Evolutionary conservation across 805 yeast genomes (phyloP).

Genomic region (Schizosaccharomyces lindneri): DNA sequence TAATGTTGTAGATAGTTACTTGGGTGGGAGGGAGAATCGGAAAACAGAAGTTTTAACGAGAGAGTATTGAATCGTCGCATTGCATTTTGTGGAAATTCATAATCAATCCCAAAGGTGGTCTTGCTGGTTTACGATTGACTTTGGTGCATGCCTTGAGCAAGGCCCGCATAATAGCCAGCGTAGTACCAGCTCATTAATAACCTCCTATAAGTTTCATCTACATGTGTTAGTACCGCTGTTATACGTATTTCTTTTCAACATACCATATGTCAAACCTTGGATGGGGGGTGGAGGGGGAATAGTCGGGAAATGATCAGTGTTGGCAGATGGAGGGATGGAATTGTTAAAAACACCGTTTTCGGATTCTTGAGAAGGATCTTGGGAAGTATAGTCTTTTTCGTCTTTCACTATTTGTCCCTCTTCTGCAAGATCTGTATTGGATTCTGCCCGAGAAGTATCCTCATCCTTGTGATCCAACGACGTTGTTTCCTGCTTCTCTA

Average conservation of each 20-base stretch:
- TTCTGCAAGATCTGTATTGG: not conserved
- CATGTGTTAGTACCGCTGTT: not conserved
- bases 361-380: no score
- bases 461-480: not conserved
- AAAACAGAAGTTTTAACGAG: no score
- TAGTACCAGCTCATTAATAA: not conserved
- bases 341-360: no score
- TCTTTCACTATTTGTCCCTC: no score
- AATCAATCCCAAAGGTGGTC: no score
- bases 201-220: not conserved
- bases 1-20: no score
- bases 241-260: not conserved
- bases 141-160: not conserved
- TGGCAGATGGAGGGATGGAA: not conserved
- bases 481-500: not conserved
- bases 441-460: not conserved
- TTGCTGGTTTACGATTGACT: not conserved
- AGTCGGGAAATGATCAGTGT: not conserved
- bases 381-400: no score
- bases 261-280: not conserved
- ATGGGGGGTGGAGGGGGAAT: not conserved
- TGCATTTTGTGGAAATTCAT: no score
- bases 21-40: no score
- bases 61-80: no score
- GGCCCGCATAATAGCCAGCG: not conserved